Evolutionary conservation across 2,329 filamentous ascomycete genomes (phyloP).

Genomic region (Dactylellina cionopaga): DNA sequence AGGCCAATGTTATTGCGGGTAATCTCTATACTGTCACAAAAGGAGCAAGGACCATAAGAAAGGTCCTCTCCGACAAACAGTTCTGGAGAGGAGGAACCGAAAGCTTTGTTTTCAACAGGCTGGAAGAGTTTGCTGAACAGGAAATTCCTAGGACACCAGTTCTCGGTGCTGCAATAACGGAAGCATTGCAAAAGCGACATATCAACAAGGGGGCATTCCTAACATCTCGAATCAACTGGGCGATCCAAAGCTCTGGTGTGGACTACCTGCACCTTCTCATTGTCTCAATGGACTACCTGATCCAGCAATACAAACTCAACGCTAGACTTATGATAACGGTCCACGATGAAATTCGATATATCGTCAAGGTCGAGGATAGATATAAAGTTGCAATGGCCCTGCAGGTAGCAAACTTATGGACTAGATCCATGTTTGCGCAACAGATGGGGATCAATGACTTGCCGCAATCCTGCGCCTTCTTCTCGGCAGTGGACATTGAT

Average conservation of each 20-base stretch:
- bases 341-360: slow-evolving; percentile 95
- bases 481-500: slow-evolving; percentile 94
- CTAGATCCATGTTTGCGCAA: slow-evolving; percentile 94
- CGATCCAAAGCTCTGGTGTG: slow-evolving; percentile 95
- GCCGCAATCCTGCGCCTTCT: slow-evolving; percentile 93
- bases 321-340: slow-evolving; percentile 92
- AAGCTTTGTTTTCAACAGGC: slow-evolving; percentile 96
- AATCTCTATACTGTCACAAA: slow-evolving; percentile 90
- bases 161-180: slow-evolving; percentile 92
- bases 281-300: slow-evolving; percentile 92
- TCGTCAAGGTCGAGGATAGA: slow-evolving; percentile 84
- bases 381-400: slow-evolving; percentile 92
- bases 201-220: slow-evolving; percentile 91
- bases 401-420: slow-evolving; percentile 95
- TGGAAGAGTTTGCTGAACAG: slow-evolving; percentile 97
- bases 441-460: slow-evolving; percentile 96
- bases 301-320: slow-evolving; percentile 82
- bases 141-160: slow-evolving; percentile 90
- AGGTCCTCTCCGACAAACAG: slow-evolving; percentile 69
- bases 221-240: slow-evolving; percentile 98
- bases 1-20: slow-evolving; percentile 79
- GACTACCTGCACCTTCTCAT: slow-evolving; percentile 96
- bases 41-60: slow-evolving; percentile 75
- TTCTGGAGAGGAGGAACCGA: slow-evolving; percentile 98
- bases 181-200: slow-evolving; percentile 88